Evolutionary conservation across 2,329 filamentous ascomycete species (phyloP), one percentile per base, ranked within the genome.

Genomic region (Xylaria sp.): DNA sequence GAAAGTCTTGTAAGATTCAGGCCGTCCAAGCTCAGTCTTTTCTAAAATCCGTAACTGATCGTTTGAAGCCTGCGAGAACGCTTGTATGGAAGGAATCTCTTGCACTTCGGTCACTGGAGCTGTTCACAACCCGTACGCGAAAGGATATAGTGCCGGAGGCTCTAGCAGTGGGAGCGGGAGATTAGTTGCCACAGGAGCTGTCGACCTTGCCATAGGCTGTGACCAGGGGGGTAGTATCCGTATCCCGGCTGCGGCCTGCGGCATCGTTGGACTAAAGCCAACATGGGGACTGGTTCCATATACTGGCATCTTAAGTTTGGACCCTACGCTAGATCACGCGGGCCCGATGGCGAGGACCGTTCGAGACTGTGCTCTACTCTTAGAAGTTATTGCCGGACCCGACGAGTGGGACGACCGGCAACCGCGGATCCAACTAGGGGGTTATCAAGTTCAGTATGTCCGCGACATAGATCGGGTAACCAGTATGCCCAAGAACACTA

Each of bases 121-220:
- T 0, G 83, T 86, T 2, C 80, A 85, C 67, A 85, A 86, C 62
- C 84, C 84, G 0, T 82, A 81, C 65, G 83, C 81, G 0, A 69
- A 76, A 25, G 83, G 83, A 1, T 85, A 83, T 68, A 82, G 80
- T 2, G 80, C 81, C 46, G 84, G 84, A n/a, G 84, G 85, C n/a
- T 76, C 75, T 1, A 76, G 75, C 67, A 83, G 82, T 66, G 83
- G 81, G 33, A 82, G 79, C 12, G 84, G 84, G 7, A 80, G 80
- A 4, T 77, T 86, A 13, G 83, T 86, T 1, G 81, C 79, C 1
- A 74, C 70, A 2, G 77, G 75, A 1, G 62, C 66, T 8, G 78
- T 76, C 6, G 78, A 80, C 41, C 71, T 80, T 20, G 78, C 77
- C 8, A 71, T 81, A 33, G 79, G 79, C 7, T 76, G 77, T 51